Evolutionary conservation across 1,139 yeast genomes (phyloP), one percentile per base, ranked within the genome.

Genomic region (Candida pseudoviswanathii): DNA sequence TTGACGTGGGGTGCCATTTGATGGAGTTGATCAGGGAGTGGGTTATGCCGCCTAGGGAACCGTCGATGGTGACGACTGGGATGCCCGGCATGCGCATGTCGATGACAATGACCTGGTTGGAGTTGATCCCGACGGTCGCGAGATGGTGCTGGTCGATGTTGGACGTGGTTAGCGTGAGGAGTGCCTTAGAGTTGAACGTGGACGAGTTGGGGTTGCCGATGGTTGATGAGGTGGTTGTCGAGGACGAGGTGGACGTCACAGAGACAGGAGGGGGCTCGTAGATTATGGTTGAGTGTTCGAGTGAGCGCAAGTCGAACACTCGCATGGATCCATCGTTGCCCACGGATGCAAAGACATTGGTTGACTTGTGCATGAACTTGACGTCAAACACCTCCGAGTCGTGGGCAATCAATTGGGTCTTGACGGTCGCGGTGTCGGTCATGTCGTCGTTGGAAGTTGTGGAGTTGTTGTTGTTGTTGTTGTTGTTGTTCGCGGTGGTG

Each of bases 281-380:
- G 27, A 94, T 87, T 55, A 94, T 94, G 2, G 99, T 94, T 9
- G 96, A 89, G 66, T 92, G 98, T 55, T 95, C 98, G 47, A 94
- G 73, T 16, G 95, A 81, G 52, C 99, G 73, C 54, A 94, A 75
- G 63, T 94, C 99, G 68, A 94, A 94, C 25, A 94, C 87, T 47
- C 99, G 76, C 67, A 92, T 90, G 21, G 96, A 86, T 1, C 99
- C 99, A 68, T 94, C 99, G 50, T 92, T 92, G 2, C 98, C 97
- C 46, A 94, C 96, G 49, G 96, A 87, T 41, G 96, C 90, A 70
- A 94, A 94, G 29, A 92, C 78, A 62, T 90, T 84, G 44, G 87
- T 82, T 36, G 90, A 83, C 40, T 85, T 84, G 51, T 87, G 82
- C 45, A 91, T 73, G 66, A 91, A 94, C 57, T 89, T 82, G 24